Evolutionary conservation across 495 filamentous ascomycete genomes (phyloP).

Genomic region (Neurospora sp.): DNA sequence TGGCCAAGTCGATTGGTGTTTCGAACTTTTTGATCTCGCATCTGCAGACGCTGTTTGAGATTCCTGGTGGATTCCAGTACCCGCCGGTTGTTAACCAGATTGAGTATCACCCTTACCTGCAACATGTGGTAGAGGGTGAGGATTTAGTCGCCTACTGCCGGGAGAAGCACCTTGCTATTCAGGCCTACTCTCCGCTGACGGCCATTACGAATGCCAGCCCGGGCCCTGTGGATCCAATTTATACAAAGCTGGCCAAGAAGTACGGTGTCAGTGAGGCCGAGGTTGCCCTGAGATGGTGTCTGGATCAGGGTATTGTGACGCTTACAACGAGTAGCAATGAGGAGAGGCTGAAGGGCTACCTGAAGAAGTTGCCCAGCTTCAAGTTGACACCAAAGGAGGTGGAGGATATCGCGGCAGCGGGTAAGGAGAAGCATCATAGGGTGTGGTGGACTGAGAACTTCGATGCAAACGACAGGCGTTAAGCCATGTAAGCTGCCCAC

Average conservation of each 20-base stretch:
- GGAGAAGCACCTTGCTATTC: constrained; percentile 56
- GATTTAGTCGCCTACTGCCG: constrained; percentile 55
- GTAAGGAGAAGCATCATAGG: constrained; percentile 58
- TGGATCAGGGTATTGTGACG: constrained; percentile 69
- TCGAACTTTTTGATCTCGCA: constrained; percentile 67
- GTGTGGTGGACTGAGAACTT: constrained; percentile 58
- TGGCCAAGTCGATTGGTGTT: constrained; percentile 71
- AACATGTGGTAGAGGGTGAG: constrained; percentile 39
- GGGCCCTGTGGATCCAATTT: constrained; percentile 57
- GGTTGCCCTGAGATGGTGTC: constrained; percentile 63
- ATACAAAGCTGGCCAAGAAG: constrained; percentile 56
- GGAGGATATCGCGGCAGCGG: constrained; percentile 49
- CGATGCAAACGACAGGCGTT: constrained; percentile 49
- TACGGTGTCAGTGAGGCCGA: constrained; percentile 66
- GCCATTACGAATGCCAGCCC: constrained; percentile 53
- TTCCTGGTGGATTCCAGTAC: constrained; percentile 21
- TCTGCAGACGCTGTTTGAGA: constrained; percentile 49
- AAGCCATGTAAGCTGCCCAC: neutral
- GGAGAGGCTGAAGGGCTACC: constrained; percentile 55
- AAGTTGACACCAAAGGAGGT: constrained; percentile 64
- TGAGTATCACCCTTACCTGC: constrained; percentile 82
- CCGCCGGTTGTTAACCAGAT: constrained; percentile 75
- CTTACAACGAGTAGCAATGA: constrained; percentile 73
- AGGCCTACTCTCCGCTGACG: constrained; percentile 60
- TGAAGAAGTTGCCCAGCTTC: constrained; percentile 50